phyloP scores from a whole-genome alignment of 441 rosid genomes.

The Aleurites moluccanus region DNA sequence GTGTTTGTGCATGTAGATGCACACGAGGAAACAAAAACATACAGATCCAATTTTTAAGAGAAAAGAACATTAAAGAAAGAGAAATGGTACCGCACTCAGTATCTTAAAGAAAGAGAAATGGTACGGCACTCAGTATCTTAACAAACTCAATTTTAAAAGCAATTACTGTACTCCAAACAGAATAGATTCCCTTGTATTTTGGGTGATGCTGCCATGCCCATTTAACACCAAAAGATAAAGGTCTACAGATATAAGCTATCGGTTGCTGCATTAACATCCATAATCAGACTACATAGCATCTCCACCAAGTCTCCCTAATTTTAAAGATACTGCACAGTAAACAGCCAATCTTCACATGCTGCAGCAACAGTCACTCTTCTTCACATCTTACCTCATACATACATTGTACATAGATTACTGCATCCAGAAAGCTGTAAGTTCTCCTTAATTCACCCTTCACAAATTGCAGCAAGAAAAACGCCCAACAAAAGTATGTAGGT shows the following conservation, averaged over 20 bases:
- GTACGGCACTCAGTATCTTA: not conserved
- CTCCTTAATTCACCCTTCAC: not conserved
- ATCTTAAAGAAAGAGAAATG: not conserved
- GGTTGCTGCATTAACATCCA: not conserved
- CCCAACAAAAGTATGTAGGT: not conserved
- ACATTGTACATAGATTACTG: not conserved
- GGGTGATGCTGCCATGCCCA: not conserved
- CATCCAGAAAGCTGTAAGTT: not conserved
- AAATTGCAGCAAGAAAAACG: not conserved
- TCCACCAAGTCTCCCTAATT: not conserved
- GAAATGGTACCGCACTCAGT: not conserved
- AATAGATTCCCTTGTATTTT: not conserved
- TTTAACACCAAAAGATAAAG: not conserved
- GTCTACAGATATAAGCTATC: not conserved
- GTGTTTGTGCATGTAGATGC: not conserved
- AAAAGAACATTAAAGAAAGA: not conserved
- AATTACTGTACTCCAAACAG: not conserved
- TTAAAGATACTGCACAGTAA: not conserved
- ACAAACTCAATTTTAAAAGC: not conserved
- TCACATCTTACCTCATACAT: not conserved
- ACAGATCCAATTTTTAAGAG: not conserved
- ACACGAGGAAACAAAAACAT: not conserved
- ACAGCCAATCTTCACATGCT: not conserved
- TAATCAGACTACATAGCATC: not conserved
- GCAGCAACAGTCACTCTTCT: not conserved